A percentile compares a stretch with the other conserved stretches of the same genome.
Evolutionary conservation across 768 basidiomycete genomes (phyloP).

Genomic region (Amanita rimosa): DNA sequence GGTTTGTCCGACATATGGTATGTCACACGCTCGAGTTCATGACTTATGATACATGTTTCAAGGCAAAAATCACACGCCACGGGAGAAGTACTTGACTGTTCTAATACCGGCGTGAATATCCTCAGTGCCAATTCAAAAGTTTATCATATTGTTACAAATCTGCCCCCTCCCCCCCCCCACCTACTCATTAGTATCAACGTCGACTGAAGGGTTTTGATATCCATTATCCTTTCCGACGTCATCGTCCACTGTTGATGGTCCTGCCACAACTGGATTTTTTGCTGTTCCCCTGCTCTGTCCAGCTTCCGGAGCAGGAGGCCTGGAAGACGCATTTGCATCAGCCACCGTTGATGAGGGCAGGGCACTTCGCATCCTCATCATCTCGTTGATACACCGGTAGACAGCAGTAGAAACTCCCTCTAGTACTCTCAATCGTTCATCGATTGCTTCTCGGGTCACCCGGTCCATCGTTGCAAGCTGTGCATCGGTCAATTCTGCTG

Average conservation of each 20-base stretch:
- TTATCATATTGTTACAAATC: too few relatives aligned
- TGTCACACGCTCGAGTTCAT: neutral
- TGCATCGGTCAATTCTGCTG: conserved; percentile 40
- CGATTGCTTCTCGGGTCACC: conserved; percentile 70
- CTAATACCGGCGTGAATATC: too few relatives aligned
- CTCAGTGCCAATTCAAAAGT: too few relatives aligned
- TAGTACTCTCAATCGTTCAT: conserved; percentile 70
- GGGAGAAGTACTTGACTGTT: too few relatives aligned
- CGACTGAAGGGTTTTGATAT: neutral
- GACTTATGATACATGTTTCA: too few relatives aligned
- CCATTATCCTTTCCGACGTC: neutral
- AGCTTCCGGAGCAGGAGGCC: neutral
- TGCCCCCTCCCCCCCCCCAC: too few relatives aligned
- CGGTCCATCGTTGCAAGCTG: conserved; percentile 57
- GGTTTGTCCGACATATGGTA: conserved; percentile 10
- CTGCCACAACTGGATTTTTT: neutral
- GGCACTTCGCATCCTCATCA: conserved; percentile 65
- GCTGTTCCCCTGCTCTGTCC: neutral
- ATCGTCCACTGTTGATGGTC: neutral
- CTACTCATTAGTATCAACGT: neutral
- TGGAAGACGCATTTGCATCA: neutral
- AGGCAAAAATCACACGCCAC: too few relatives aligned
- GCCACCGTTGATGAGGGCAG: conserved; percentile 30
- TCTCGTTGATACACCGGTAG: conserved; percentile 68
- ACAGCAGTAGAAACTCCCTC: conserved; percentile 68